A percentile compares a stretch with the other conserved stretches of the same genome.
These are phyloP conservation scores for Zymoseptoria brevis DNA, from an alignment of 2,329 filamentous ascomycete genomes.

Conservation along the genomic window DNA sequence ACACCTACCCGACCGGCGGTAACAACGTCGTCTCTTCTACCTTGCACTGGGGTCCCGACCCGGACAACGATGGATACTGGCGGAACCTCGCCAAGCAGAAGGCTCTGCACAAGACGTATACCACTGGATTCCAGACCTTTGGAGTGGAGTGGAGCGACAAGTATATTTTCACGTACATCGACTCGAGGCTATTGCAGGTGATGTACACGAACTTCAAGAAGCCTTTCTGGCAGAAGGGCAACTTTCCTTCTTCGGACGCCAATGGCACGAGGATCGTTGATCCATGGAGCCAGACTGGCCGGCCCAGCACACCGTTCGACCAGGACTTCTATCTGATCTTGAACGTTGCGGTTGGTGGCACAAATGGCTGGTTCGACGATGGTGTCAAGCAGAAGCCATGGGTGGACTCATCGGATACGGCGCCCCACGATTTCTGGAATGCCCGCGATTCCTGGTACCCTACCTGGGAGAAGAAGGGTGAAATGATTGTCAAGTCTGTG, in stretches of 20 bases:
- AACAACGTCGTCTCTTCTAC: slow-evolving; percentile 74
- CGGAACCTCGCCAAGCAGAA: slow-evolving; percentile 69
- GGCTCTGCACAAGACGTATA: slow-evolving; percentile 67
- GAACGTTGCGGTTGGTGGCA: slow-evolving; percentile 34
- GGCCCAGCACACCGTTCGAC: slow-evolving; percentile 34
- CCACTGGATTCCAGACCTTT: slow-evolving; percentile 63
- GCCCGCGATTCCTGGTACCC: slow-evolving; percentile 31
- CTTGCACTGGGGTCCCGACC: slow-evolving; percentile 73
- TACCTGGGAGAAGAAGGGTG: slow-evolving; percentile 32
- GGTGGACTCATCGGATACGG: slow-evolving; percentile 60
- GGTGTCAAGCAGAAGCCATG: slow-evolving; percentile 66
- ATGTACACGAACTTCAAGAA: slow-evolving; percentile 56
- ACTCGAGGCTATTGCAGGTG: slow-evolving; percentile 70
- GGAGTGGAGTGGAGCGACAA: slow-evolving; percentile 83
- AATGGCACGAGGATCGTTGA: slow-evolving; percentile 33
- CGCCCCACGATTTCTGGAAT: slow-evolving; percentile 70
- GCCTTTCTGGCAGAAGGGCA: slow-evolving; percentile 33
- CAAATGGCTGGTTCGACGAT: slow-evolving; percentile 69
- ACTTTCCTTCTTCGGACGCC: slow-evolving; percentile 28
- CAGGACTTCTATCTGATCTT: slow-evolving; percentile 36
- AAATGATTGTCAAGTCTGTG: slow-evolving; percentile 34
- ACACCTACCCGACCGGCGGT: slow-evolving; percentile 65
- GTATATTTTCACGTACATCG: slow-evolving; percentile 80
- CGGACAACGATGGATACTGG: slow-evolving; percentile 71
- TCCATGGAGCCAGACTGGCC: slow-evolving; percentile 31